Evolutionary conservation across 176 grass and related monocot species (phyloP).

Genomic region (Panicum miliaceum): DNA sequence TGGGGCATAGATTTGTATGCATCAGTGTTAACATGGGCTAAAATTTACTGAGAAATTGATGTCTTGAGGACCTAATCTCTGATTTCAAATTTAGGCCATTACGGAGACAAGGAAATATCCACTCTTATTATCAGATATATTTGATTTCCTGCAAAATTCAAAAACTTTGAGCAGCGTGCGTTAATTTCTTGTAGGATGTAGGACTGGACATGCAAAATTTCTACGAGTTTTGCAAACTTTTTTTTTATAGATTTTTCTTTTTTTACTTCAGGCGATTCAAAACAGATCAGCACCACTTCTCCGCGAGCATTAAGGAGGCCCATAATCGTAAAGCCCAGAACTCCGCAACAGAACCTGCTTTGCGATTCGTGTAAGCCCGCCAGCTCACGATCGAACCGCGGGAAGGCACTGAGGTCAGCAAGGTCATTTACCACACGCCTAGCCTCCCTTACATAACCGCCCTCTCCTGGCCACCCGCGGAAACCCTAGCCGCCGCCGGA

Average conservation of each 20-base stretch:
- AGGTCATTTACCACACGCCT: not conserved
- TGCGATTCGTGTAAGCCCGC: not conserved
- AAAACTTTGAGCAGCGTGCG: not conserved
- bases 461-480: not conserved
- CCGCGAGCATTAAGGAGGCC: not conserved
- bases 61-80: too few relatives aligned
- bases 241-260: too few relatives aligned
- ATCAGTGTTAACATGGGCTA: too few relatives aligned
- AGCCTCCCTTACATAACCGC: constrained; percentile 7
- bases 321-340: not conserved
- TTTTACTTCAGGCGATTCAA: too few relatives aligned
- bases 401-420: not conserved
- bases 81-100: too few relatives aligned
- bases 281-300: too few relatives aligned
- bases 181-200: not conserved
- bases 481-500: constrained; percentile 57
- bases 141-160: too few relatives aligned
- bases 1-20: too few relatives aligned
- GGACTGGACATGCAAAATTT: not conserved
- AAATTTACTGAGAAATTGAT: too few relatives aligned
- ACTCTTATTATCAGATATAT: too few relatives aligned
- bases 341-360: not conserved
- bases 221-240: too few relatives aligned
- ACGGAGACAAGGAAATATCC: too few relatives aligned
- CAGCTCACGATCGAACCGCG: not conserved